phyloP scores from a whole-genome alignment of 1,139 yeast species.

The Geotrichum restrictum region DNA sequence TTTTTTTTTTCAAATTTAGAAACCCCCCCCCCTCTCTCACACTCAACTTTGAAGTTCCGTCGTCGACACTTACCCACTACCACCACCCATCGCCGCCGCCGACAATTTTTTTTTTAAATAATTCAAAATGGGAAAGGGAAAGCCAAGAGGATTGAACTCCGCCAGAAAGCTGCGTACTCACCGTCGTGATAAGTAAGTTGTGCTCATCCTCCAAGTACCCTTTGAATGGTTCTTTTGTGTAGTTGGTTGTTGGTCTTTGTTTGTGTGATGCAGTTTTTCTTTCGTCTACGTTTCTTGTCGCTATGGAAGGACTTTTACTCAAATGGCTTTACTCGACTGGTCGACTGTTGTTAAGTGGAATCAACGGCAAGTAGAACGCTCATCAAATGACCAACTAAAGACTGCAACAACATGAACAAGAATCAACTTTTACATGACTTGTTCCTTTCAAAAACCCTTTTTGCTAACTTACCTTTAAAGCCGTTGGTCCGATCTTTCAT shows the following conservation, averaged over 20 bases:
- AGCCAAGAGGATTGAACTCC: slow-evolving; percentile 98
- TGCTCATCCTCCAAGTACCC: not conserved
- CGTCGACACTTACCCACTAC: slow-evolving; percentile 4
- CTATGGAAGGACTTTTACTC: too few relatives aligned
- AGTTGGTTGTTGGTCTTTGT: too few relatives aligned
- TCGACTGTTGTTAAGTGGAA: too few relatives aligned
- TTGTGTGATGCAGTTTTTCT: too few relatives aligned
- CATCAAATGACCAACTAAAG: too few relatives aligned
- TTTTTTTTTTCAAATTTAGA: not conserved
- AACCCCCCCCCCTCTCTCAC: slow-evolving; percentile 3
- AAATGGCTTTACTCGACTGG: too few relatives aligned
- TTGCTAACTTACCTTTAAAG: slow-evolving; percentile 32
- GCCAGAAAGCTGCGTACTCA: slow-evolving; percentile 99
- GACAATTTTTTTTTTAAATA: slow-evolving; percentile 21
- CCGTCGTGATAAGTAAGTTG: slow-evolving; percentile 88
- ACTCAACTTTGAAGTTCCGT: slow-evolving; percentile 6
- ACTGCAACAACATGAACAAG: too few relatives aligned
- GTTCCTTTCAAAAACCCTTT: too few relatives aligned
- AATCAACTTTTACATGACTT: too few relatives aligned
- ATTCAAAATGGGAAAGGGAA: slow-evolving; percentile 78
- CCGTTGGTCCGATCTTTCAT: slow-evolving; percentile 99
- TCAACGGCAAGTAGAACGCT: too few relatives aligned
- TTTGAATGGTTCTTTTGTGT: slow-evolving; percentile 10
- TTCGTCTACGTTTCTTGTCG: too few relatives aligned
- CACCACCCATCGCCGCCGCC: too few relatives aligned